Percentiles rank a stretch among this genome's conserved stretches.
phyloP scores from a whole-genome alignment of 305 asterid species.

The Andrographis paniculata region DNA sequence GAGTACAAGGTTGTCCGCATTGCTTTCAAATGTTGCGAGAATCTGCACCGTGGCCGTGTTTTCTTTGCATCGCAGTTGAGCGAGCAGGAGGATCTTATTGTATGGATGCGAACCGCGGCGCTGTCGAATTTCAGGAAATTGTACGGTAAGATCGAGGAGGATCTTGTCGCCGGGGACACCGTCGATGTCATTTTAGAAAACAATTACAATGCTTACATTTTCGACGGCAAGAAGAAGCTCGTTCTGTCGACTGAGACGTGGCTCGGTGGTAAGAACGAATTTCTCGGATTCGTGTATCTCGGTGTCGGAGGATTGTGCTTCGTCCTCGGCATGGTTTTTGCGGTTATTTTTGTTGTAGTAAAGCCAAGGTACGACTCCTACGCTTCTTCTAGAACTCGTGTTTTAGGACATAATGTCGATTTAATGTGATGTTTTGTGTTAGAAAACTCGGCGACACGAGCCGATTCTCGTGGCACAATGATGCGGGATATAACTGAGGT shows the following conservation, averaged over 20 bases:
- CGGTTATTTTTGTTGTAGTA: no score
- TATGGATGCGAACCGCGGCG: constrained; percentile 95
- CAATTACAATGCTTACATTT: constrained; percentile 67
- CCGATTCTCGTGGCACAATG: no score
- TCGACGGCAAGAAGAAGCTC: constrained; percentile 57
- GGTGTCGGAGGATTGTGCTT: constrained; percentile 64
- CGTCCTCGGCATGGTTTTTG: constrained; percentile 42
- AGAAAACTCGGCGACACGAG: no score
- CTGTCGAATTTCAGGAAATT: constrained; percentile 69
- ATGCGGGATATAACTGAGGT: no score
- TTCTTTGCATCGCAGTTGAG: constrained; percentile 76
- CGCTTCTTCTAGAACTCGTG: no score
- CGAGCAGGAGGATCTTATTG: constrained; percentile 87
- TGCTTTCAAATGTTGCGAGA: no score
- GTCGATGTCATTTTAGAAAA: constrained; percentile 56
- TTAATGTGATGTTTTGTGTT: no score
- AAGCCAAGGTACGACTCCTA: no score
- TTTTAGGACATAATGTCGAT: no score
- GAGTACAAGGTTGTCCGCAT: no score
- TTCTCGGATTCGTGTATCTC: constrained; percentile 55
- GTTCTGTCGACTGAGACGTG: constrained; percentile 77
- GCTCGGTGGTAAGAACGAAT: constrained; percentile 84
- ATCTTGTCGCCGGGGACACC: constrained; percentile 57
- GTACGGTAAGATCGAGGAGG: constrained; percentile 65
- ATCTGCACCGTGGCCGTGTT: no score